These are phyloP conservation scores for Scleroderma citrinum DNA, from an alignment of 768 basidiomycete species.

Conservation along the genomic window DNA sequence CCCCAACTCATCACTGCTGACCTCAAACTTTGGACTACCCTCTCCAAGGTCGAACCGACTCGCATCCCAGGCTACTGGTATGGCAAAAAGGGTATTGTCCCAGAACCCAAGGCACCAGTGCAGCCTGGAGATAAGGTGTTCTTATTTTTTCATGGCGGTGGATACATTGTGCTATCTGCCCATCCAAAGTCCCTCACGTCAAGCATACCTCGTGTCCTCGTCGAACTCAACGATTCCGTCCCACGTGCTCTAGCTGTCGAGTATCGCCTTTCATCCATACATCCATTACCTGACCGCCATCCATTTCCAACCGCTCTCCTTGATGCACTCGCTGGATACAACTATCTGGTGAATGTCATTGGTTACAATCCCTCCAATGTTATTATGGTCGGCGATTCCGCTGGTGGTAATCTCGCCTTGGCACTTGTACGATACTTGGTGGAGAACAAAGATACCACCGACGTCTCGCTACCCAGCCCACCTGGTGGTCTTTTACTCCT, in stretches of 20 bases:
- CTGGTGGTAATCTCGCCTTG: constrained; percentile 68
- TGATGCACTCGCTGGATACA: constrained; percentile 70
- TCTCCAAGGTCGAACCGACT: too few relatives aligned
- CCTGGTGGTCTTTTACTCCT: constrained; percentile 49
- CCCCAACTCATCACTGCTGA: constrained; percentile 28
- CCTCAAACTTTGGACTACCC: too few relatives aligned
- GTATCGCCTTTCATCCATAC: constrained; percentile 57
- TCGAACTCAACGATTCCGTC: constrained; percentile 40
- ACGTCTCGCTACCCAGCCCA: constrained; percentile 33
- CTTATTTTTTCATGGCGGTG: too few relatives aligned
- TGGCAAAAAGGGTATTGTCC: too few relatives aligned
- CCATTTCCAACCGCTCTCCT: constrained; percentile 74
- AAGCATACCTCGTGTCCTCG: constrained; percentile 39
- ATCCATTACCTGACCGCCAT: constrained; percentile 37
- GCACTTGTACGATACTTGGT: constrained; percentile 58
- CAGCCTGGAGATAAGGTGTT: too few relatives aligned
- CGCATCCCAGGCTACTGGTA: too few relatives aligned
- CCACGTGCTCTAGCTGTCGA: constrained; percentile 56
- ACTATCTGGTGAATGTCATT: constrained; percentile 55
- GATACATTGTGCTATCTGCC: too few relatives aligned
- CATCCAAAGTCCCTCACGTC: constrained; percentile 31
- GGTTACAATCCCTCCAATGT: constrained; percentile 57
- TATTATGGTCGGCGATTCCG: constrained; percentile 70
- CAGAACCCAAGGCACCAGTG: too few relatives aligned
- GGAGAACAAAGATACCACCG: constrained; percentile 35